These are phyloP conservation scores for Aspergillus sp. DNA, from an alignment of 2,329 filamentous ascomycete genomes.

Conservation along the genomic window DNA sequence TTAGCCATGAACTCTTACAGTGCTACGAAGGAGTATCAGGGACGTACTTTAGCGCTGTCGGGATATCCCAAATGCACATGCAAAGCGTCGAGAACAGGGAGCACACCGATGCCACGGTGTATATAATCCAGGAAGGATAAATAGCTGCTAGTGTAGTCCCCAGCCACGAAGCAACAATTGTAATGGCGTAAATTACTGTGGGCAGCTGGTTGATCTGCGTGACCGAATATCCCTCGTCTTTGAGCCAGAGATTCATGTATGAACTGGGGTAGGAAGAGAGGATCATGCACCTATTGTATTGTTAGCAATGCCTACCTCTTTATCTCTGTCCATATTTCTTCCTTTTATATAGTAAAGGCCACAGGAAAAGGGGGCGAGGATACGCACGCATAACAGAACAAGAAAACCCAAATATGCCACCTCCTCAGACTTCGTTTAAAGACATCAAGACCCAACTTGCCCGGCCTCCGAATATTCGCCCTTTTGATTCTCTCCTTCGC, in stretches of 20 bases:
- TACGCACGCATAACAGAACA: constrained; percentile 50
- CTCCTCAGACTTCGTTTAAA: constrained; percentile 47
- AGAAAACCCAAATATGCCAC: constrained; percentile 56
- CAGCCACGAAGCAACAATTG: constrained; percentile 50
- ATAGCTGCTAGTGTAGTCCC: constrained; percentile 53
- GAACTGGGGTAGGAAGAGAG: constrained; percentile 45
- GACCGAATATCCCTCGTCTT: constrained; percentile 49
- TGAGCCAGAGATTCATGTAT: constrained; percentile 57
- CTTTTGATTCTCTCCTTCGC: constrained; percentile 33
- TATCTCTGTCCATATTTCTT: neutral
- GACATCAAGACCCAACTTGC: constrained; percentile 44
- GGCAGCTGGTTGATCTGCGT: constrained; percentile 53
- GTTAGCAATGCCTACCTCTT: neutral
- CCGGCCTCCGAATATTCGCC: constrained; percentile 35
- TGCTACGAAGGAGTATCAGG: neutral
- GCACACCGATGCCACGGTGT: constrained; percentile 42
- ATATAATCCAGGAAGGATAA: constrained; percentile 52
- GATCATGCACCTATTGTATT: constrained; percentile 41
- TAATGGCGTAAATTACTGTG: constrained; percentile 50
- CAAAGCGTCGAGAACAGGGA: constrained; percentile 48
- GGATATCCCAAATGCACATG: constrained; percentile 53
- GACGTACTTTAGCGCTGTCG: constrained; percentile 46
- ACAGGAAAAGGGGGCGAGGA: constrained; percentile 2
- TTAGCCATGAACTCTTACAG: neutral
- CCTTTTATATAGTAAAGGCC: neutral